phyloP scores from a whole-genome alignment of 148 eudicot genomes.

The Hydrangea macrophylla region DNA sequence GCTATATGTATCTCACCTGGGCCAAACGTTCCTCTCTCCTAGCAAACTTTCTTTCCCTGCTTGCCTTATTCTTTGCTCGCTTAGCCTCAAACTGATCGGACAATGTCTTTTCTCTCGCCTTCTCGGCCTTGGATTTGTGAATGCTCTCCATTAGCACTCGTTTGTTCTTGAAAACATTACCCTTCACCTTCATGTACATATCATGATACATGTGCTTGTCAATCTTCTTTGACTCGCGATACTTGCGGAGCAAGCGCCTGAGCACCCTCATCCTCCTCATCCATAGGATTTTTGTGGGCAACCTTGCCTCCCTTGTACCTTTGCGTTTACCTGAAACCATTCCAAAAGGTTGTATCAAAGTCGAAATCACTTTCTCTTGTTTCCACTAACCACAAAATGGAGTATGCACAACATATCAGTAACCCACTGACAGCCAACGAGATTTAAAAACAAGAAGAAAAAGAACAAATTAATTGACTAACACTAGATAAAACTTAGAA shows the following conservation, averaged over 20 bases:
- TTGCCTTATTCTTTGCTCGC: slow-evolving; percentile 84
- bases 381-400: neutral
- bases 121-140: slow-evolving; percentile 90
- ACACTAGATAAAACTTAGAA: no score
- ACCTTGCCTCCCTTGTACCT: slow-evolving; percentile 92
- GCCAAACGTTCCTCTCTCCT: slow-evolving; percentile 77
- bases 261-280: slow-evolving; percentile 89
- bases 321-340: slow-evolving; percentile 63
- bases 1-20: slow-evolving; percentile 30
- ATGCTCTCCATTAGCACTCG: slow-evolving; percentile 83
- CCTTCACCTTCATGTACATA: slow-evolving; percentile 91
- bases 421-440: no score
- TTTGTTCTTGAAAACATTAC: slow-evolving; percentile 86
- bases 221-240: slow-evolving; percentile 78
- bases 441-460: no score
- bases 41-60: slow-evolving; percentile 73
- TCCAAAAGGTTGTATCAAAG: neutral
- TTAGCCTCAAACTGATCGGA: slow-evolving; percentile 88
- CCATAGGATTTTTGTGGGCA: slow-evolving; percentile 78
- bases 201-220: slow-evolving; percentile 95
- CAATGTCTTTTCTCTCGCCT: slow-evolving; percentile 85
- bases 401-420: neutral
- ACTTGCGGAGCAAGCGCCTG: slow-evolving; percentile 78
- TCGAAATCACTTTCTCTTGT: neutral
- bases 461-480: no score